Evolutionary conservation across 2,329 filamentous ascomycete genomes (phyloP), one percentile per base, ranked within the genome.

Genomic region (Aureobasidium leucospermi): DNA sequence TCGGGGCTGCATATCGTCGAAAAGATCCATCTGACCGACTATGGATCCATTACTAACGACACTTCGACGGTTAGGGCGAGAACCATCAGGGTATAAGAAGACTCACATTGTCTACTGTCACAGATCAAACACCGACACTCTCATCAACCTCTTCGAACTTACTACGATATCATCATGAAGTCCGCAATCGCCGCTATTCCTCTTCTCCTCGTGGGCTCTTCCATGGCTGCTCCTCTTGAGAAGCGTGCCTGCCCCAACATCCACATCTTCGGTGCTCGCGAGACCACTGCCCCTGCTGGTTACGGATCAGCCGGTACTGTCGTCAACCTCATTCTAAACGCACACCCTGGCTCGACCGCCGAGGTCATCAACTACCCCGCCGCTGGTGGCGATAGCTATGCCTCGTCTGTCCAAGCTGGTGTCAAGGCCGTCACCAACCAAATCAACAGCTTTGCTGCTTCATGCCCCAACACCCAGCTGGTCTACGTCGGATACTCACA

Each of bases 401-500:
- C 78, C 1, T 78, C 78, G 64, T 87, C 84, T 7, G 83, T 81
- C 0, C 68, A 74, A 4, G 77, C 82, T 59, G 85, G 85, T 41
- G 84, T 82, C 4, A 67, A 74, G 7, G 83, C 84, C 10, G 84
- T 85, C 4, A 79, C 82, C 2, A 79, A 72, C 39, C 82, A 81
- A 7, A 83, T 87, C 1, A 87, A 82, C 48, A 70, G 73, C 31
- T 84, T 82, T 67, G 79, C 85, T 66, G 69, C 75, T 31, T 74
- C 75, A 66, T 86, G 83, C 66, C 83, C 84, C 9, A 71, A 70
- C 65, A 81, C 82, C 6, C 72, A 84, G 67, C 74, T 86, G 36
- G 81, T 86, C 6, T 71, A 86, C 34, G 80, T 86, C 39, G 84
- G 84, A 38, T 86, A 86, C 69, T 85, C 81, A 7, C 83, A 85